Evolutionary conservation across 371 early-diverging fungal species (phyloP), one percentile per base, ranked within the genome.

Genomic region (Lichtheimia ramosa): DNA sequence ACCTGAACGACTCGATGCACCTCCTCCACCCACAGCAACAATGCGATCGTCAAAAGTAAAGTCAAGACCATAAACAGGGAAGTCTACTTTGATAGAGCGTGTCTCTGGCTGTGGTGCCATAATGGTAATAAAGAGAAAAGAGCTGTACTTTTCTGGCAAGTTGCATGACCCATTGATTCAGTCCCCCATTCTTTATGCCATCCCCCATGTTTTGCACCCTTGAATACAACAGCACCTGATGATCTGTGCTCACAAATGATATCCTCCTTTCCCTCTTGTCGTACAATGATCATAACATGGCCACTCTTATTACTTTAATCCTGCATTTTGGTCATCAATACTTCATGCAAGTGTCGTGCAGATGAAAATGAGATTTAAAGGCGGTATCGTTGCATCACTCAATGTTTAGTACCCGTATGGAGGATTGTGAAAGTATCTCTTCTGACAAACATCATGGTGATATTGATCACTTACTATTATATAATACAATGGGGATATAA

Each of bases 1-100:
- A 14, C 88, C 88, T 10, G 80, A 71, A 12, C 74, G 71, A 2
- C 82, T 78, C 10, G 84, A 56, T 46, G 46, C 12, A 3, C 89
- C 89, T 4, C 85, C 89, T 12, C 89, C 89, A 6, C 89, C 89
- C 15, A 74, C 85, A 43, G 83, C 71, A 51, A 88, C 68, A 4
- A 88, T 59, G 25, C 74, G 66, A 64, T 81, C 80, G 40, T 75
- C 70, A 24, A 59, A 54, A 4, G 84, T 73, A 52, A 89, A 79
- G 5, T 80, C 79, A 18, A 85, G 69, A 42, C 86, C 83, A 58
- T 74, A 82, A 49, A 87, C 74, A 16, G 88, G 88, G 25, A 70
- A 74, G 16, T 66, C 63, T 3, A 74, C 62, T 3, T 43, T 24
- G 21, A 64, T 56, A 16, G 54, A 58, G 7, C 70, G 56, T 7